Conservation (phyloP, 768 basidiomycete genomes). For the Amanita muscaria region DNA sequence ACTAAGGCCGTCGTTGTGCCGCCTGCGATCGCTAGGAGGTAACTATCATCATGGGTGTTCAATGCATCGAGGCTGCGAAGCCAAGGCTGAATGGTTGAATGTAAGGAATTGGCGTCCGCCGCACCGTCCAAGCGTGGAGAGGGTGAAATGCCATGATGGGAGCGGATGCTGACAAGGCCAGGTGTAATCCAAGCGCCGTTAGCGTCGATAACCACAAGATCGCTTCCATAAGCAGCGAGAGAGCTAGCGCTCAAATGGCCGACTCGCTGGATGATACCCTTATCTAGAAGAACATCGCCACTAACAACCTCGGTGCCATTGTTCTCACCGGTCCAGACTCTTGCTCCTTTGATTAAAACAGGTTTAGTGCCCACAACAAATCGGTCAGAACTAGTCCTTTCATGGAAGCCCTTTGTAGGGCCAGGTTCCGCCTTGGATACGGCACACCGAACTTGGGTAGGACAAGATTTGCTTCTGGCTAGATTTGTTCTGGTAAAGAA, state of each 20-base stretch:
- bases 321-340: conserved; percentile 71
- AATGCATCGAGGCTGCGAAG: conserved; percentile 69
- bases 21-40: conserved; percentile 60
- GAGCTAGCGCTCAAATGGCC: conserved; percentile 32
- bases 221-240: conserved; percentile 21
- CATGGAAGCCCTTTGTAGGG: conserved; percentile 36
- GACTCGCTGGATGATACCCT: conserved; percentile 55
- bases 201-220: conserved; percentile 49
- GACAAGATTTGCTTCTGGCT: conserved; percentile 18
- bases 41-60: conserved; percentile 75
- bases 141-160: conserved; percentile 51
- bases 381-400: conserved; percentile 52
- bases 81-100: conserved; percentile 45
- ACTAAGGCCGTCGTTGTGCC: conserved; percentile 74
- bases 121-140: conserved; percentile 45
- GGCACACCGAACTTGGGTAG: conserved; percentile 34
- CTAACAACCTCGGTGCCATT: conserved; percentile 59
- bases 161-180: conserved; percentile 62
- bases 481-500: background rate
- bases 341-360: conserved; percentile 63
- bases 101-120: conserved; percentile 46
- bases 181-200: conserved; percentile 74
- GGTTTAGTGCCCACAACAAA: conserved; percentile 56
- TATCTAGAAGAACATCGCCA: conserved; percentile 63
- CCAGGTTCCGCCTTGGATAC: conserved; percentile 32